phyloP scores from a whole-genome alignment of 768 basidiomycete genomes.

The Mycena rosella region DNA sequence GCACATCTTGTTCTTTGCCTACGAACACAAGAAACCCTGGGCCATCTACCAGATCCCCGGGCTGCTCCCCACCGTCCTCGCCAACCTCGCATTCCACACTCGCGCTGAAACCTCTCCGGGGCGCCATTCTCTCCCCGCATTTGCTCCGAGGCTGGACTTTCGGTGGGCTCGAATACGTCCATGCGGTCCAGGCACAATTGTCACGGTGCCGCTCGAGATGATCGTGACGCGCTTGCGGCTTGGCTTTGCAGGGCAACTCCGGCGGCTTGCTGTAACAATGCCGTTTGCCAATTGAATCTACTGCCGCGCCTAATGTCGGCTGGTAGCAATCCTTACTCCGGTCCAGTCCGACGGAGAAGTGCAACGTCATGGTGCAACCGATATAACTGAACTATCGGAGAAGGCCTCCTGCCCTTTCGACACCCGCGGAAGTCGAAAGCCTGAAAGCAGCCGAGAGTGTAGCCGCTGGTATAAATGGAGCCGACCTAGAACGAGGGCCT shows the following conservation, averaged over 20 bases:
- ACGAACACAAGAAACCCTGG: conserved; percentile 72
- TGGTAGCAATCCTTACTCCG: not conserved
- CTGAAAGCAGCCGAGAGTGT: not conserved
- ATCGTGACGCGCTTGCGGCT: conserved; percentile 41
- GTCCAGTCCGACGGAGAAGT: not conserved
- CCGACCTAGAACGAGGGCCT: conserved; percentile 11
- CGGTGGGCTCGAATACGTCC: no score
- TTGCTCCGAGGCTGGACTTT: conserved; percentile 7
- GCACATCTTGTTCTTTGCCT: conserved; percentile 65
- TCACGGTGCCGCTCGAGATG: conserved; percentile 45
- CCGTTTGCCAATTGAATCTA: not conserved
- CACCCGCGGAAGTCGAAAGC: not conserved
- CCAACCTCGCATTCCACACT: conserved; percentile 56
- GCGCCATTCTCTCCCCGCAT: no score
- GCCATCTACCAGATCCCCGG: conserved; percentile 67
- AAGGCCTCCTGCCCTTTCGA: not conserved
- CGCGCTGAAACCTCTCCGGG: no score
- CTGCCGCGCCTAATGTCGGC: not conserved
- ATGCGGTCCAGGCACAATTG: conserved; percentile 27
- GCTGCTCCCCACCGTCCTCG: conserved; percentile 57
- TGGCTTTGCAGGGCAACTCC: conserved; percentile 40
- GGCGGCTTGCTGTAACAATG: conserved; percentile 5
- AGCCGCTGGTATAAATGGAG: not conserved
- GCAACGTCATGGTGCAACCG: not conserved
- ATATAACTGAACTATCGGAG: not conserved